Base-by-base conservation (phyloP, 108 stramenopile species). In the Seminavis robusta region DNA sequence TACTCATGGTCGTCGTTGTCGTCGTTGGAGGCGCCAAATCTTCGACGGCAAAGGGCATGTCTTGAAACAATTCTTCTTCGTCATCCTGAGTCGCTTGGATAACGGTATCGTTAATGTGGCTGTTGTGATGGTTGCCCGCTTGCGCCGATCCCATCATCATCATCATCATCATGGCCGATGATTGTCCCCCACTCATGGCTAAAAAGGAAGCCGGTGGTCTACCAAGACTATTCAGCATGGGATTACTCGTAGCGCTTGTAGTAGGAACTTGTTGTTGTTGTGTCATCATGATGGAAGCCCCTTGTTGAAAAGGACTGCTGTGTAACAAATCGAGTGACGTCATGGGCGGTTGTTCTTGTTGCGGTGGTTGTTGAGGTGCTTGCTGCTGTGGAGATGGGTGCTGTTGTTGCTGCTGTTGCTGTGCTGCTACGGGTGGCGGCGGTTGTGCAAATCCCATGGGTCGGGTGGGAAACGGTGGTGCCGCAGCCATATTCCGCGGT, bases 21-120 rank as follows among this genome's bases (percentile, higher is more conserved):
- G 36, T 37, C 13, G 13, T 13, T 13, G 36, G 9, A 9, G 36
- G 9, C 36, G 13, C 13, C n/a, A n/a, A n/a, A n/a, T n/a, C n/a
- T 0, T 80, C 74, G 7, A 80, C 79, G 8, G 79, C 79, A 69
- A 80, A 80, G 8, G 79, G 79, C 74, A 80, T 80, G 38, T 80
- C 79, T 31, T 80, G n/a, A n/a, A n/a, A n/a, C n/a, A n/a, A n/a
- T n/a, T n/a, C n/a, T n/a, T n/a, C 67, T 7, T 47, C 54, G 4
- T 64, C 61, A 33, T 57, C 61, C 2, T 16, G 38, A 46, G 7
- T 17, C 21, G 49, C 40, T 13, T 47, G 28, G 36, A 20, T 10
- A 28, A 47, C 23, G 33, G 33, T 44, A 44, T 29, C 43, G 33
- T 40, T 3, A 36, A n/a, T n/a, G n/a, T n/a, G n/a, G n/a, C n/a